These are phyloP conservation scores for Colletotrichum gloeosporioides DNA, from an alignment of 2,329 filamentous ascomycete genomes.

Conservation along the genomic window DNA sequence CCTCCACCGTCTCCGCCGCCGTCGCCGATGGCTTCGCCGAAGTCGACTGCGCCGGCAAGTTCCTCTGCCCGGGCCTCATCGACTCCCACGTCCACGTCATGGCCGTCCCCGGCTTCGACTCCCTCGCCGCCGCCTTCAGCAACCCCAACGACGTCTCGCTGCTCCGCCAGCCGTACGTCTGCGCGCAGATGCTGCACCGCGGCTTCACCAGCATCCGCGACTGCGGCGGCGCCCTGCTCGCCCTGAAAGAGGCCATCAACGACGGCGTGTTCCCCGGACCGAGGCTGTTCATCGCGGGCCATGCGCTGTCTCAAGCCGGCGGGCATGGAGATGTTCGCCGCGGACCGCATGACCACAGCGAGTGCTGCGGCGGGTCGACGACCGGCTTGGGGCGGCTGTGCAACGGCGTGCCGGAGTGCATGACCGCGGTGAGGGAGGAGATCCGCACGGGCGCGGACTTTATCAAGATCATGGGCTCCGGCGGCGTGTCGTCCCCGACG, in stretches of 20 bases:
- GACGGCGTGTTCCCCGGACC: slow-evolving; percentile 62
- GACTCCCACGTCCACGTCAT: slow-evolving; percentile 32
- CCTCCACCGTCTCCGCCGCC: neutral
- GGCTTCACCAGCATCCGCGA: slow-evolving; percentile 66
- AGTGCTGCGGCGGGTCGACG: slow-evolving; percentile 50
- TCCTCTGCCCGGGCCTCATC: slow-evolving; percentile 34
- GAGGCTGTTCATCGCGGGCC: slow-evolving; percentile 58
- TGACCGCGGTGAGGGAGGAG: slow-evolving; percentile 57
- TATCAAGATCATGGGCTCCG: slow-evolving; percentile 66
- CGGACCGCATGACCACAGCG: slow-evolving; percentile 44
- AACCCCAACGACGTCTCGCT: slow-evolving; percentile 41
- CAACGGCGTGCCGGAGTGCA: slow-evolving; percentile 61
- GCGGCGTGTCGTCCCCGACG: slow-evolving; percentile 61
- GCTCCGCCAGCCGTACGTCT: slow-evolving; percentile 55
- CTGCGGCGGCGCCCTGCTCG: slow-evolving; percentile 59
- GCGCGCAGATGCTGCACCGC: slow-evolving; percentile 56
- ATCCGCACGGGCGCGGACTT: slow-evolving; percentile 63
- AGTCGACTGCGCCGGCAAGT: slow-evolving; percentile 28
- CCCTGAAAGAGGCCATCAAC: slow-evolving; percentile 60
- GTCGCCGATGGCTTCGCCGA: slow-evolving; percentile 26
- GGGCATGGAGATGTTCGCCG: slow-evolving; percentile 61
- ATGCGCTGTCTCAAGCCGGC: slow-evolving; percentile 61
- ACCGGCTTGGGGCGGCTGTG: slow-evolving; percentile 49
- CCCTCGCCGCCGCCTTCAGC: slow-evolving; percentile 29
- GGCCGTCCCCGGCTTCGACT: slow-evolving; percentile 32